Conservation (phyloP, 768 basidiomycete genomes). For the Tephrocybe sp. region DNA sequence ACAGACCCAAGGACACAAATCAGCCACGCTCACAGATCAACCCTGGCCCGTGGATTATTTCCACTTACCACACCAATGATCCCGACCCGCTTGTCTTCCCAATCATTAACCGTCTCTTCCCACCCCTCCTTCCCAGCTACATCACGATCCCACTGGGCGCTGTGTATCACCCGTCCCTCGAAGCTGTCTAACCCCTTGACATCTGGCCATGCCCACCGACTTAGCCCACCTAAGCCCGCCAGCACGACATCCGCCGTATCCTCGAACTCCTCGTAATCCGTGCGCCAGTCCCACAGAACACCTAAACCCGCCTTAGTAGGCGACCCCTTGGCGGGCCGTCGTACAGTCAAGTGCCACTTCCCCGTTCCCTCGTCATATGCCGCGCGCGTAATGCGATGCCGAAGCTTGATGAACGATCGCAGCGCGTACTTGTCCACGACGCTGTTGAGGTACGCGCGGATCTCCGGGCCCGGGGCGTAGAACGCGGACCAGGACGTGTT, state of each 20-base stretch:
- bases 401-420: constrained; percentile 48
- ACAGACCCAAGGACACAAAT: background rate
- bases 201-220: constrained; percentile 66
- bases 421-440: constrained; percentile 59
- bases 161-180: constrained; percentile 57
- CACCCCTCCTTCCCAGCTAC: constrained; percentile 31
- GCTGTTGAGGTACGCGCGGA: constrained; percentile 48
- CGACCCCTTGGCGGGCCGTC: constrained; percentile 22
- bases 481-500: constrained; percentile 62
- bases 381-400: constrained; percentile 52
- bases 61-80: constrained; percentile 57
- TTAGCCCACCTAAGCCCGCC: constrained; percentile 49
- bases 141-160: constrained; percentile 55
- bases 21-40: background rate
- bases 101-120: constrained; percentile 43
- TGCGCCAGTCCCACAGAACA: constrained; percentile 17
- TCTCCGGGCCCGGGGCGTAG: constrained; percentile 59
- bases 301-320: constrained; percentile 16
- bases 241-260: constrained; percentile 58
- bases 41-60: too few relatives aligned
- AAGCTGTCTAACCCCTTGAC: constrained; percentile 56
- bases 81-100: constrained; percentile 52
- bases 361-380: constrained; percentile 46
- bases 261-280: constrained; percentile 40
- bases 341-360: constrained; percentile 56